Evolutionary conservation across 192 early-diverging fungal species (phyloP).

Genomic region (Backusella westeae): DNA sequence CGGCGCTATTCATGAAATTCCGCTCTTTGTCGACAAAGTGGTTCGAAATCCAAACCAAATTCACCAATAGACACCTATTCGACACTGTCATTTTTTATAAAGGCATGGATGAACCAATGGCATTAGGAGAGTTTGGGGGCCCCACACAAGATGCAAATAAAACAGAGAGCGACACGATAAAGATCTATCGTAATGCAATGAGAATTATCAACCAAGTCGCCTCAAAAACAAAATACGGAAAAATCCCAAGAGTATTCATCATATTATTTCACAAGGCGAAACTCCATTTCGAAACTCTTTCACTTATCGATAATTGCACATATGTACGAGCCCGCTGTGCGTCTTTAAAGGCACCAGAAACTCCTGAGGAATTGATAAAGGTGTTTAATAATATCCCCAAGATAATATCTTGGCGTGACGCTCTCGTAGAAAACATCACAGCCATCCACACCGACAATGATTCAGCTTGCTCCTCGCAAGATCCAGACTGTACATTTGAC

Average conservation of each 20-base stretch:
- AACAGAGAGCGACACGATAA: neutral
- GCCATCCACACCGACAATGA: neutral
- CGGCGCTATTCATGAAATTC: neutral
- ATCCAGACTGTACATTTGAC: neutral
- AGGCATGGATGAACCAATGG: neutral
- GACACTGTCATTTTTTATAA: neutral
- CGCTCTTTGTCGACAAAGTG: neutral
- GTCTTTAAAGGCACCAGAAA: neutral
- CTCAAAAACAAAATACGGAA: neutral
- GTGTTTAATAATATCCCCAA: neutral
- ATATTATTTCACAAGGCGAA: neutral
- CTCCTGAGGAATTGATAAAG: neutral
- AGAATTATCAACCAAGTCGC: neutral
- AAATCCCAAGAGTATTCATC: neutral
- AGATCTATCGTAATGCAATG: neutral
- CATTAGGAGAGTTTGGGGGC: neutral
- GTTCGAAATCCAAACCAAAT: neutral
- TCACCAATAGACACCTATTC: neutral
- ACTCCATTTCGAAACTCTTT: neutral
- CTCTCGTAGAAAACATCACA: neutral
- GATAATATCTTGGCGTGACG: neutral
- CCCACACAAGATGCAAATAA: neutral
- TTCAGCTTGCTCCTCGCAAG: neutral
- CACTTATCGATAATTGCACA: neutral
- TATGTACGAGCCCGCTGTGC: neutral